Evolutionary conservation across 2,329 filamentous ascomycete genomes (phyloP).

Genomic region (Coniella lustricola): DNA sequence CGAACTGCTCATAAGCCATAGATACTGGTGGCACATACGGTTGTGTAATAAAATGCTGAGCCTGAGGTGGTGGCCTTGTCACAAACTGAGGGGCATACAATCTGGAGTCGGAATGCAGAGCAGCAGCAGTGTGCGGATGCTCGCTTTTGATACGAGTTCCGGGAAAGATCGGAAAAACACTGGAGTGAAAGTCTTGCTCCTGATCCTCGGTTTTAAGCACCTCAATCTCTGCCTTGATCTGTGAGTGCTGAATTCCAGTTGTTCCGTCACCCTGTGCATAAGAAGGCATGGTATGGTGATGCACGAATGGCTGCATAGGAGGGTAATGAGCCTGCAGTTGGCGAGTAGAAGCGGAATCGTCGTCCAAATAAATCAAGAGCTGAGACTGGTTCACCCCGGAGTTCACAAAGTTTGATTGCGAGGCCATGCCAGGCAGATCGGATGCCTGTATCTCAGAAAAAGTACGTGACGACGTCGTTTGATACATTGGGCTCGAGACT

Average conservation of each 20-base stretch:
- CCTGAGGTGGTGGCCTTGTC: neutral
- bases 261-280: slow-evolving; percentile 26
- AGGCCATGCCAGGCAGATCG: neutral
- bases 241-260: slow-evolving; percentile 27
- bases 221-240: slow-evolving; percentile 18
- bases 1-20: slow-evolving; percentile 7
- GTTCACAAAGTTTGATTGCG: slow-evolving; percentile 6
- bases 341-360: slow-evolving; percentile 14
- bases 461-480: slow-evolving; percentile 3
- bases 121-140: neutral
- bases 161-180: neutral
- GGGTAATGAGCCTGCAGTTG: slow-evolving; percentile 6
- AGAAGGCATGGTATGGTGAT: slow-evolving; percentile 4
- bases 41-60: neutral
- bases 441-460: slow-evolving; percentile 10
- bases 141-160: neutral
- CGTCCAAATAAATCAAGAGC: slow-evolving; percentile 1
- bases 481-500: slow-evolving; percentile 1
- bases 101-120: neutral
- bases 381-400: slow-evolving; percentile 11
- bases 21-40: slow-evolving; percentile 1
- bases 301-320: slow-evolving; percentile 9
- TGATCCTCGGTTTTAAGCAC: slow-evolving; percentile 19
- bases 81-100: neutral
- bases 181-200: slow-evolving; percentile 12